Base-by-base conservation (phyloP, 73 alveolate species). In the Breviolum minutum region DNA sequence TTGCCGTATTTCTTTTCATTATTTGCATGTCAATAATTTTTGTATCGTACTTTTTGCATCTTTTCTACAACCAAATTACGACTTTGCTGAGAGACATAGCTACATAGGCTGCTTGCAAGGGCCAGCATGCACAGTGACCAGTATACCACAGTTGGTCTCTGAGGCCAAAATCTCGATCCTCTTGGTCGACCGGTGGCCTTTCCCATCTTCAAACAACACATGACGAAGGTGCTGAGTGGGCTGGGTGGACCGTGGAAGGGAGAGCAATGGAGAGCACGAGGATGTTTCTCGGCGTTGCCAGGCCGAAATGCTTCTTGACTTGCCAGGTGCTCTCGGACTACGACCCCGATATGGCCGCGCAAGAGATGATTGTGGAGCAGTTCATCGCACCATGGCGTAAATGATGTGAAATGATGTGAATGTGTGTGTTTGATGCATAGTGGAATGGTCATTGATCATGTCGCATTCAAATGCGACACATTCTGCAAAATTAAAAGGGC, bases 301-400 rank as follows among this genome's bases (percentile, higher is more conserved):
- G 63, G 11, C 8, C 61, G 27, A 63, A 1, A n/a, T 24, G 14
- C 63, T 9, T 60, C 63, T 22, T 8, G 86, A 17, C 16, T 77
- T 13, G 73, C 92, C 88, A 90, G 97, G 97, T 90, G 63, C 79
- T 90, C 8, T 63, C 48, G 17, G 97, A 90, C 77, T 71, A 90
- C 32, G 97, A 90, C 48, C 83, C 79, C 10, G 97, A 90, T 29
- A 29, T 48, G 17, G 76, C 63, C 20, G 97, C 97, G 14, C 97
- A 90, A 63, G 97, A 90, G 74, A 90, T 90, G 97, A 90, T 90
- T 54, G 88, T 90, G 77, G 97, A 90, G 76, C 97, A 90, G 76
- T 90, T 90, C 88, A 90, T 90, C 74, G 97, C 87, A 48, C 13
- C 97, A 17, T 40, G 96, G 70, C 19, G 61, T 13, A 48, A 60